Evolutionary conservation across 768 basidiomycete species (phyloP), one percentile per base, ranked within the genome.

Genomic region (Pleurotus sapidus): DNA sequence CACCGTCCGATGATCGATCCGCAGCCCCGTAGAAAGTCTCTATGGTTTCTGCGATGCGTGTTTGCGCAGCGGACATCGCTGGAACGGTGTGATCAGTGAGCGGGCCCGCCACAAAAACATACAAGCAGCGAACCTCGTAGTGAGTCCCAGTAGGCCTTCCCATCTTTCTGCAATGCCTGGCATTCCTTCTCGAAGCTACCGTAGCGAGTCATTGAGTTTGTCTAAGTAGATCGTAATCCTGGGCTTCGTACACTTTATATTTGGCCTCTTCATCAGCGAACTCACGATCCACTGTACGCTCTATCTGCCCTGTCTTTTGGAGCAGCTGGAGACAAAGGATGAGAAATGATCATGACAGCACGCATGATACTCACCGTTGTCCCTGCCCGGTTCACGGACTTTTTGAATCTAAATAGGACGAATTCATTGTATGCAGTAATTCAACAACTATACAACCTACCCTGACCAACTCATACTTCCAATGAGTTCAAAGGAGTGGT

Each of bases 261-360:
- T 95, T 91, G 48, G 87, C 84, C 70, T 97, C 93, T 71, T 97
- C 95, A 57, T 95, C 89, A 12, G 88, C 80, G 66, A 97, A 98
- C 67, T 98, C 95, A 49, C 91, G 78, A 72, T 98, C 96, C 23
- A 97, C 84, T 0, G 96, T 98, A 25, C 95, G 82, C 69, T 98
- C 96, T 59, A 98, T 93, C 74, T 98, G 95, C 56, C 96, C 96
- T 1, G 95, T 96, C 84, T 98, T 98, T 80, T 98, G 95, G 70
- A 96, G 82, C 65, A 98, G 82, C 91, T 94, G 67, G 43, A 50
- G 34, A 24, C 56, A 42, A 61, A 56, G 39, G 50, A 51, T 40
- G 61, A 58, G 59, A 58, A 39, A 8, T 56, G 55, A 43, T 51
- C 37, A 45, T 46, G 57, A 49, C 55, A 59, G 43, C 17, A 54